These are phyloP conservation scores for Golubevia pallescens DNA, from an alignment of 1,284 basidiomycete species.

Conservation along the genomic window DNA sequence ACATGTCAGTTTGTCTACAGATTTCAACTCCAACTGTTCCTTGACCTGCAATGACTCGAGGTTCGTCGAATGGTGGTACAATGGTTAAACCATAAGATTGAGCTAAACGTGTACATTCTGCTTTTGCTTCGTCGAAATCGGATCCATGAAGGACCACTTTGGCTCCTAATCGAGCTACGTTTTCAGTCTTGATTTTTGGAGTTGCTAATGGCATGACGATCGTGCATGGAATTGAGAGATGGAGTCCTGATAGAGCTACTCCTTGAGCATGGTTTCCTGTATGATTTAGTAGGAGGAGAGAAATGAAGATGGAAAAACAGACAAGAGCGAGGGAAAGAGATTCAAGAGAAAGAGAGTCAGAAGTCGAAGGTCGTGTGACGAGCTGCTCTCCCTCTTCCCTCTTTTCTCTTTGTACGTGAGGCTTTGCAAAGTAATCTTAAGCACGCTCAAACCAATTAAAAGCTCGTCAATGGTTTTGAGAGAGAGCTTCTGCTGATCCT, in stretches of 20 bases:
- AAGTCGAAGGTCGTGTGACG: too few relatives aligned
- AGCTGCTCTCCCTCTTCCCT: too few relatives aligned
- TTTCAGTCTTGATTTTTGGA: conserved; percentile 93
- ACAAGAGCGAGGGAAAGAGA: background rate
- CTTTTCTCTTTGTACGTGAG: too few relatives aligned
- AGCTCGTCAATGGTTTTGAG: too few relatives aligned
- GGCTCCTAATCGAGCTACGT: conserved; percentile 89
- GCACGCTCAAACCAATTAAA: too few relatives aligned
- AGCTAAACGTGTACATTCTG: conserved; percentile 87
- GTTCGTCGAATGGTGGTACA: conserved; percentile 97
- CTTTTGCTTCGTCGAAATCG: conserved; percentile 97
- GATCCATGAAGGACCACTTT: conserved; percentile 89
- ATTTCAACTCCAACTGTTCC: conserved; percentile 96
- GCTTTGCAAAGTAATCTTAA: too few relatives aligned
- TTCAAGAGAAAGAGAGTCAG: too few relatives aligned
- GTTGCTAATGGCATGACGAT: conserved; percentile 98
- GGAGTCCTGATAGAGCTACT: conserved; percentile 87
- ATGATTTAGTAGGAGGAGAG: conserved; percentile 1
- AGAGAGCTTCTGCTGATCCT: too few relatives aligned
- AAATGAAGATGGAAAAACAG: background rate
- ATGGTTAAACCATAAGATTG: conserved; percentile 79
- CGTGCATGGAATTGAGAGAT: conserved; percentile 87
- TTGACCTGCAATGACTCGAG: conserved; percentile 94
- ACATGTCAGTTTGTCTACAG: conserved; percentile 54
- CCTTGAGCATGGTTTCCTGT: conserved; percentile 98